Evolutionary conservation across 176 grass and related monocot genomes (phyloP).

Genomic region (Avena insularis): DNA sequence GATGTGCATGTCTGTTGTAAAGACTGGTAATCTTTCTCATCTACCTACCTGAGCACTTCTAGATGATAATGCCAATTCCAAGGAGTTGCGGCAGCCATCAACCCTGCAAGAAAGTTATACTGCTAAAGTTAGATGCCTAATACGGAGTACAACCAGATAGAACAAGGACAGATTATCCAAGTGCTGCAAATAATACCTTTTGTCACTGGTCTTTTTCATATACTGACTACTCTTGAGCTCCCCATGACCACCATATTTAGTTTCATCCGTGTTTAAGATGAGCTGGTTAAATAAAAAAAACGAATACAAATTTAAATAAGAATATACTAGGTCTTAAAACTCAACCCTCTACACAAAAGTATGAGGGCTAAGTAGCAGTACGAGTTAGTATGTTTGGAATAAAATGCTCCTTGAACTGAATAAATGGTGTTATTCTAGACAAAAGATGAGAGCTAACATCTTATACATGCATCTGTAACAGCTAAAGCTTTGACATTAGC

Average conservation of each 20-base stretch:
- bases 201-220: conserved; percentile 64
- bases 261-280: conserved; percentile 86
- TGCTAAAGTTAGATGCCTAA: background rate
- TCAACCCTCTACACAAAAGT: background rate
- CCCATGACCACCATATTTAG: conserved; percentile 78
- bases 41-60: conserved; percentile 91
- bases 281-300: conserved; percentile 49
- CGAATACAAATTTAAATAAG: conserved; percentile 10
- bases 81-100: conserved; percentile 82
- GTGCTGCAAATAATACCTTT: conserved; percentile 60
- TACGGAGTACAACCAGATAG: conserved; percentile 7
- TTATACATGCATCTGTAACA: conserved; percentile 8
- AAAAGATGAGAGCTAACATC: background rate
- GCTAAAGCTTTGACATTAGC: background rate
- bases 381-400: background rate
- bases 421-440: conserved; percentile 8
- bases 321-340: background rate
- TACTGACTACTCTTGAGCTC: conserved; percentile 64
- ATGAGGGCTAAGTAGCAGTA: background rate
- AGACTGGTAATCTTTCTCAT: conserved; percentile 18
- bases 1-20: conserved; percentile 33
- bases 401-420: conserved; percentile 27
- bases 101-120: conserved; percentile 47
- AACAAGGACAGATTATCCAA: conserved; percentile 21
- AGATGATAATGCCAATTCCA: conserved; percentile 79